Base-by-base conservation (phyloP, 495 filamentous ascomycete genomes). In the Penicillium roqueforti region DNA sequence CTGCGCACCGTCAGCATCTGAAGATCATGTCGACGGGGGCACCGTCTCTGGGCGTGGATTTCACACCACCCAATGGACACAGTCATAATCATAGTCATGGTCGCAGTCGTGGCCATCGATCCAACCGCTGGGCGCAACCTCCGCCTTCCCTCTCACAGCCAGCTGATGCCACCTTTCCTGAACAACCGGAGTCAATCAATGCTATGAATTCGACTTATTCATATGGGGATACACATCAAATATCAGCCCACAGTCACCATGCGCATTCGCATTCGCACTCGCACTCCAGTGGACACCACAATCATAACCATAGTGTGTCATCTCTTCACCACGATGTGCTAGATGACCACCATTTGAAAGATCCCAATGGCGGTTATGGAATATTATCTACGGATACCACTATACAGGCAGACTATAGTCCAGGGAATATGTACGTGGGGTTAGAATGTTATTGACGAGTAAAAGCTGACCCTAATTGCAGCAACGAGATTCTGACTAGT, bases 51-150 rank as follows among this genome's bases (percentile, higher is more conserved):
- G 62, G 48, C 42, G 64, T 64, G 66, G 67, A 74, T 55, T 56
- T 65, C 29, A 56, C 66, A 41, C 57, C 67, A 44, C 56, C 59
- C 34, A 60, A 61, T 58, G 61, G 59, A 47, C 65, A 73, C 54
- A 49, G 58, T 16, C 65, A 68, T 37, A 47, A 59, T 14, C 65
- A 68, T 39, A 60, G 68, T 20, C 70, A 75, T 39, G 67, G 64
- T 59, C 68, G 68, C 22, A 53, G 68, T 32, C 73, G 68, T 31
- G 74, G 74, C n/a, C 74, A 76, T 53, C 70, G 74, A 43, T 72
- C 70, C 32, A 58, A 51, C 41, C 71, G 68, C 53, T 70, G 59
- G 55, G 61, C 65, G 37, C 71, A 70, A 47, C 59, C 63, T 28
- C 68, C 72, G 39, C 62, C 67, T 50, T 59, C 68, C 38, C 55